These are phyloP conservation scores for Elongisporangium undulatum DNA, from an alignment of 352 stramenopile species.

Conservation along the genomic window DNA sequence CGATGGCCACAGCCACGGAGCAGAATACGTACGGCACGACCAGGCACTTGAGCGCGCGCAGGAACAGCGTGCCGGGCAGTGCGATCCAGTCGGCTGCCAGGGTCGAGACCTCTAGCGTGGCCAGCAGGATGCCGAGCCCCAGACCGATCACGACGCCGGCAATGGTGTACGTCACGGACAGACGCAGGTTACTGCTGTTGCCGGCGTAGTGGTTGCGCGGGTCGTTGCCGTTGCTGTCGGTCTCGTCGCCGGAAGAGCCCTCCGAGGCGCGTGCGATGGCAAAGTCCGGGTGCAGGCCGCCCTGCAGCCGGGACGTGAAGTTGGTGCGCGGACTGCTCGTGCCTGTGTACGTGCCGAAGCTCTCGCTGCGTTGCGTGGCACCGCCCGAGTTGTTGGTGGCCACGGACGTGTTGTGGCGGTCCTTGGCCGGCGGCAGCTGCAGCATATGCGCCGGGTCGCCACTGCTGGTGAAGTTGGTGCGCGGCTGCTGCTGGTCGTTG, in stretches of 20 bases:
- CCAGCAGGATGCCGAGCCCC: constrained; percentile 43
- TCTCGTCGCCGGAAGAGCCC: not conserved
- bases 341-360: constrained; percentile 4
- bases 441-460: not conserved
- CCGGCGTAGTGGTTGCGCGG: constrained; percentile 1
- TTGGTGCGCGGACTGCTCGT: constrained; percentile 35
- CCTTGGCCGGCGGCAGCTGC: not conserved
- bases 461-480: constrained; percentile 39
- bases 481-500: constrained; percentile 16
- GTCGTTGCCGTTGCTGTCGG: not conserved
- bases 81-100: constrained; percentile 52
- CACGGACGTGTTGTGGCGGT: not conserved
- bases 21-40: constrained; percentile 82
- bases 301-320: constrained; percentile 25
- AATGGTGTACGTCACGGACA: constrained; percentile 54
- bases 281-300: not conserved
- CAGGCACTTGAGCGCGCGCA: constrained; percentile 68
- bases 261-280: not conserved
- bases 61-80: constrained; percentile 67
- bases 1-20: constrained; percentile 67
- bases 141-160: constrained; percentile 48
- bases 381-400: constrained; percentile 8
- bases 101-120: constrained; percentile 28
- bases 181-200: constrained; percentile 25
- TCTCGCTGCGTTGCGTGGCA: constrained; percentile 8